phyloP scores from a whole-genome alignment of 306 rosid species.

The Pterocarpus santalinus region DNA sequence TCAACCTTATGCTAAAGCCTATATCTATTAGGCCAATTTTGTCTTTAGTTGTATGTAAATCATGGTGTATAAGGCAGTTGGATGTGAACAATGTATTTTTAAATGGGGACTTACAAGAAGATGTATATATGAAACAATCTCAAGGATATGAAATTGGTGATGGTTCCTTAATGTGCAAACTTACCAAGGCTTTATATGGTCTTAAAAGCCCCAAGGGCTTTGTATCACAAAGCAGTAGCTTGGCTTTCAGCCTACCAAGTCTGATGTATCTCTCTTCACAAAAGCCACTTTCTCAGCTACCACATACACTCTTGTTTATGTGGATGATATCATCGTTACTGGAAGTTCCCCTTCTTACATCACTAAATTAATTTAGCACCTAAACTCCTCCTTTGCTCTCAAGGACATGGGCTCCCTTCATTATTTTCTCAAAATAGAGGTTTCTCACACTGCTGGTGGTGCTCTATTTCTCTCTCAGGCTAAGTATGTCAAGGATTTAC shows the following conservation, averaged over 20 bases:
- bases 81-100: not conserved
- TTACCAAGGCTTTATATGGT: not conserved
- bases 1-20: not conserved
- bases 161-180: not conserved
- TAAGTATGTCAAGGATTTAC: not conserved
- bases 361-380: not conserved
- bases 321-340: not conserved
- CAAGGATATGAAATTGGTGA: not conserved
- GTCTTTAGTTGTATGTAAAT: not conserved
- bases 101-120: not conserved
- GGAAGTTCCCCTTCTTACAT: not conserved
- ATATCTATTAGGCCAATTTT: not conserved
- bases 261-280: not conserved
- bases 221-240: not conserved
- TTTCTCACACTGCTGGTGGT: not conserved
- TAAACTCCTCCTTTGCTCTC: not conserved
- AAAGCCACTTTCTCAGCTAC: not conserved
- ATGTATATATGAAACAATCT: not conserved
- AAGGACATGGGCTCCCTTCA: not conserved
- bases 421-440: not conserved
- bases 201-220: not conserved
- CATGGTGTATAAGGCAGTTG: not conserved
- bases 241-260: not conserved
- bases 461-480: not conserved
- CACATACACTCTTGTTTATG: not conserved